Base-by-base conservation (phyloP, 108 stramenopile genomes). In the Conticribra weissflogii region DNA sequence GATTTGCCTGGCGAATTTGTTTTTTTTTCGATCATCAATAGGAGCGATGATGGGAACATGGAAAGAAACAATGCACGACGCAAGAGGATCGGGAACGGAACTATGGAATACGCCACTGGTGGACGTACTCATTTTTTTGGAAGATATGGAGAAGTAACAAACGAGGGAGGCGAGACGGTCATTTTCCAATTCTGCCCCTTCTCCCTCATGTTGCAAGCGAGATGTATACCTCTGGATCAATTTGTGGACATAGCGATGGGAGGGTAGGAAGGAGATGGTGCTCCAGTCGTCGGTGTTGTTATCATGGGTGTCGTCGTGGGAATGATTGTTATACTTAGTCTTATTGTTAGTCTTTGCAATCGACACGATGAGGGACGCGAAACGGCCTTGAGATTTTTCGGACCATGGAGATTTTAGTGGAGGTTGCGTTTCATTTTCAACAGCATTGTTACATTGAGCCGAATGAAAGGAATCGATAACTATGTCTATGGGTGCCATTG, bases 51-150 rank as follows among this genome's bases (percentile, higher is more conserved):
- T 16, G 17, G 82, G 82, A 2, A 87, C 21, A 8, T 12, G 44
- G 73, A 81, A 89, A 3, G 76, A 72, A 0, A 83, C 45, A 48
- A 81, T 54, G n/a, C 76, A 84, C 32, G 63, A 68, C 51, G 52
- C 68, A 21, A 28, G 22, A 3, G 83, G 73, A 71, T 82, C 68
- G 0, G 84, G 85, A 19, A 63, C 21, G 31, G 23, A 44, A 22
- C 52, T 71, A n/a, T n/a, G n/a, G n/a, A n/a, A n/a, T n/a, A n/a
- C n/a, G n/a, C n/a, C n/a, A 27, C 76, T 67, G 22, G 49, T 19
- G 17, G 54, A 25, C 32, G 54, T 72, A 14, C 36, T 41, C 32
- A 33, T 21, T 7, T 19, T 46, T 50, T 21, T 53, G 59, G 12
- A 30, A 3, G 48, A 49, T 57, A 59, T 76, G 22, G 23, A 83